Evolutionary conservation across 2,329 filamentous ascomycete genomes (phyloP).

Genomic region (Hirsutella rhossiliensis): DNA sequence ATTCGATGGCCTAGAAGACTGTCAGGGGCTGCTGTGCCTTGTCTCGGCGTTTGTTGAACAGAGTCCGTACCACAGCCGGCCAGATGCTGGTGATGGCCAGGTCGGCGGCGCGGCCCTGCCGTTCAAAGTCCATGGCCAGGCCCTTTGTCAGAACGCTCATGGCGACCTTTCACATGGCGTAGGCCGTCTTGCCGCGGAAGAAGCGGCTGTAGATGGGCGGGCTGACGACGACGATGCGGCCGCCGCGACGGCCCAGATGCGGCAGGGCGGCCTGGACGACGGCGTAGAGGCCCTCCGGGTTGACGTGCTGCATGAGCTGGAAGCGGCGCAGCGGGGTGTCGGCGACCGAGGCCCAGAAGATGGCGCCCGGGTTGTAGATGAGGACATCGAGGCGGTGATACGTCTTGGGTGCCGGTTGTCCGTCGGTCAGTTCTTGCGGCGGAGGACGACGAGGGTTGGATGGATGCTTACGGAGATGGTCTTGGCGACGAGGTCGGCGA

Average conservation of each 20-base stretch:
- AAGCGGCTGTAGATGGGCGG: conserved; percentile 80
- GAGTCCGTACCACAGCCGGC: conserved; percentile 55
- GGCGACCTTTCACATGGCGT: conserved; percentile 65
- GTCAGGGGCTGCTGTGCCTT: not conserved
- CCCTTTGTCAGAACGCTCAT: conserved; percentile 78
- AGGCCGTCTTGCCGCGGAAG: conserved; percentile 75
- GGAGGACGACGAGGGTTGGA: too few relatives aligned
- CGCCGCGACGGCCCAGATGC: conserved; percentile 37
- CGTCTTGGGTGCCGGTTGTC: too few relatives aligned
- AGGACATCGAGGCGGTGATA: conserved; percentile 60
- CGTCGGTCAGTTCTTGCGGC: too few relatives aligned
- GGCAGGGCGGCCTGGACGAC: conserved; percentile 58
- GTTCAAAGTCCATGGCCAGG: conserved; percentile 62
- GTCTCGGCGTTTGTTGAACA: too few relatives aligned
- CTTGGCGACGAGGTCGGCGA: conserved; percentile 45
- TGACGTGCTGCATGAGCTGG: conserved; percentile 64
- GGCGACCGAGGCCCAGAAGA: conserved; percentile 70
- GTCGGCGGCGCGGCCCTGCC: conserved; percentile 38
- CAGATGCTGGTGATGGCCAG: conserved; percentile 78
- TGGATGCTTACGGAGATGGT: conserved; percentile 36
- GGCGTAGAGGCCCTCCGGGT: conserved; percentile 65
- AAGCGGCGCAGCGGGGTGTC: conserved; percentile 67
- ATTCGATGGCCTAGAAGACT: conserved; percentile 48
- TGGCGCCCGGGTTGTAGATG: conserved; percentile 74
- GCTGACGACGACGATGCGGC: conserved; percentile 64